A percentile compares a stretch with the other conserved stretches of the same genome.
Evolutionary conservation across 768 basidiomycete genomes (phyloP).

Genomic region (Lactarius akahatsu): DNA sequence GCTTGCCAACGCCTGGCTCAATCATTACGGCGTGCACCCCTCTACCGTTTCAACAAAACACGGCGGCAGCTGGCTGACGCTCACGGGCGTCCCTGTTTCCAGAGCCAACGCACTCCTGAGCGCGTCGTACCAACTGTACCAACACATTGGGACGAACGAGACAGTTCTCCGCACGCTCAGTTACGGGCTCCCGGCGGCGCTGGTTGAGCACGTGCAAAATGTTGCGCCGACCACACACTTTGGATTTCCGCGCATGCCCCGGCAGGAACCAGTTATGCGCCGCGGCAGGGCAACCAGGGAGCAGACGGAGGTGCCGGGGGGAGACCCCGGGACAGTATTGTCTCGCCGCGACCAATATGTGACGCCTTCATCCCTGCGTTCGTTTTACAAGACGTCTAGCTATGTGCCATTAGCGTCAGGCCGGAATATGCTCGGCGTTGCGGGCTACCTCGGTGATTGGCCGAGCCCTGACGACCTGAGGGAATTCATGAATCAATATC

Average conservation of each 20-base stretch:
- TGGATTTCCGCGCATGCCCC: background rate
- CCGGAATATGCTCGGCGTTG: background rate
- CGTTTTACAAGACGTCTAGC: background rate
- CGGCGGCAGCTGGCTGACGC: no score
- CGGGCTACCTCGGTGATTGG: background rate
- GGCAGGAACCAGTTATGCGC: background rate
- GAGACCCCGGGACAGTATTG: no score
- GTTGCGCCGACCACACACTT: background rate
- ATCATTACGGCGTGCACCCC: no score
- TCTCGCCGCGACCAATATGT: no score
- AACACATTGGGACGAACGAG: background rate
- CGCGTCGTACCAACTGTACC: no score
- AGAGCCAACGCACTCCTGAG: no score
- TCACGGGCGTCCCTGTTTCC: no score
- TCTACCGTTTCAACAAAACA: no score
- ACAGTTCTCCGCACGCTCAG: background rate
- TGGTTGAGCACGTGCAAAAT: no score
- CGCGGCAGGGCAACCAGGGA: background rate
- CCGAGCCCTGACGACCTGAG: background rate
- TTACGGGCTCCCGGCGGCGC: background rate
- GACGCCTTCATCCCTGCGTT: no score
- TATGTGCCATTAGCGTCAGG: background rate
- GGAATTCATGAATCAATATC: background rate
- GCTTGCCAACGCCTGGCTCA: no score
- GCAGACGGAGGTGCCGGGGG: no score